Percentiles rank a stretch among this genome's conserved stretches.
Conservation (phyloP, 177 flowering plant genomes). For the Vitis hybrid region DNA sequence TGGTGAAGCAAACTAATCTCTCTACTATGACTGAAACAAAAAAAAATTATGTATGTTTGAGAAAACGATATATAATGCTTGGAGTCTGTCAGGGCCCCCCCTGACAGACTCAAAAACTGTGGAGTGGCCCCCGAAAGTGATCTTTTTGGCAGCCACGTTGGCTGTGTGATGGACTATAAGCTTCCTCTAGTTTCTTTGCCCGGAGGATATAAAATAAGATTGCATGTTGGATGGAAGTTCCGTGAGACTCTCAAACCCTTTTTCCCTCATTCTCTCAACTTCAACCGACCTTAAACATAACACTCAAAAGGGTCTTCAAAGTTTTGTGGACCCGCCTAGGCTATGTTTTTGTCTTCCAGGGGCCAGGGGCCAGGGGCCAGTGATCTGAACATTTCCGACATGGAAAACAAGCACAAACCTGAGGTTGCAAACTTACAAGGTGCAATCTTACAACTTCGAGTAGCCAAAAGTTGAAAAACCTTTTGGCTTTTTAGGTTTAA, state of each 20-base stretch:
- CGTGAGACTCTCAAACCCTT: not conserved
- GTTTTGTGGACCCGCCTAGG: too few relatives aligned
- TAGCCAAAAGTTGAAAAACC: too few relatives aligned
- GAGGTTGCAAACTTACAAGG: too few relatives aligned
- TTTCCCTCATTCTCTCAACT: too few relatives aligned
- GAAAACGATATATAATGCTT: constrained; percentile 28
- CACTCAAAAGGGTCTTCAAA: too few relatives aligned
- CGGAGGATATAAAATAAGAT: constrained; percentile 27
- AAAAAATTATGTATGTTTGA: constrained; percentile 31
- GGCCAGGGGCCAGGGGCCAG: too few relatives aligned
- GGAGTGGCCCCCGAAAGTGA: constrained; percentile 25
- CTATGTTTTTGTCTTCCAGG: too few relatives aligned
- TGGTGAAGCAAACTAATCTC: constrained; percentile 25
- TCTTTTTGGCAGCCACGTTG: constrained; percentile 23
- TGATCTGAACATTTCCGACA: too few relatives aligned
- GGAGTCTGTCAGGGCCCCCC: constrained; percentile 21
- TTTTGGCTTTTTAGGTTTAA: too few relatives aligned
- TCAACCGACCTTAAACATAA: too few relatives aligned
- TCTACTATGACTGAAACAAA: constrained; percentile 22
- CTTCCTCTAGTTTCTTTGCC: constrained; percentile 28
- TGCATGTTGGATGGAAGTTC: constrained; percentile 7
- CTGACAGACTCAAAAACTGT: constrained; percentile 17
- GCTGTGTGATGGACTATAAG: constrained; percentile 28
- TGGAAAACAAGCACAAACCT: too few relatives aligned
- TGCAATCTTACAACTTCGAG: too few relatives aligned